Conservation (phyloP, 2,329 filamentous ascomycete species). For the Tolypocladium sp. region DNA sequence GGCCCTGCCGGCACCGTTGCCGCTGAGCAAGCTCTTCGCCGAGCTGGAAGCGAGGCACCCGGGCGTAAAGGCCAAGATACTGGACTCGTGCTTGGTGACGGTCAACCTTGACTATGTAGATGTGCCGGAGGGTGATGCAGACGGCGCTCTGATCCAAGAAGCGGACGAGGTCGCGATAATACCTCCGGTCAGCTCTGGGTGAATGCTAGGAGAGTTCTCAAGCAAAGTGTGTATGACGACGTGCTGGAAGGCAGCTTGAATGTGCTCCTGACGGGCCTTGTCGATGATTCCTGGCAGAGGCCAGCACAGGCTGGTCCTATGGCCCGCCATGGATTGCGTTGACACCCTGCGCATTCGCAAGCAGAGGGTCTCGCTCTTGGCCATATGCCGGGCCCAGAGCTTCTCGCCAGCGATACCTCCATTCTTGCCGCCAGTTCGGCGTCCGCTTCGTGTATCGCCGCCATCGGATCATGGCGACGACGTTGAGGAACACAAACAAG, state of each 20-base stretch:
- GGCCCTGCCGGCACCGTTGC: slow-evolving; percentile 55
- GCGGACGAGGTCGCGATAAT: slow-evolving; percentile 84
- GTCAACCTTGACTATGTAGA: slow-evolving; percentile 78
- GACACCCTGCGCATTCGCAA: slow-evolving; percentile 6
- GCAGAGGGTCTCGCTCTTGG: slow-evolving; percentile 20
- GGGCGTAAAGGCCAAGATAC: slow-evolving; percentile 59
- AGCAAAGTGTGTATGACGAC: neutral
- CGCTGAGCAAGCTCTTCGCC: slow-evolving; percentile 53
- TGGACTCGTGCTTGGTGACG: slow-evolving; percentile 67
- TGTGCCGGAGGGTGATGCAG: slow-evolving; percentile 35
- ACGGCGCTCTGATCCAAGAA: slow-evolving; percentile 47
- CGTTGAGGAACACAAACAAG: slow-evolving; percentile 9
- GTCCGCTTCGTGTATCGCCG: slow-evolving; percentile 11
- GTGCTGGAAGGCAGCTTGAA: neutral
- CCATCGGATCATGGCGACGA: slow-evolving; percentile 8
- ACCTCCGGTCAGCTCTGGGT: slow-evolving; percentile 80
- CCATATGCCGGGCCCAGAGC: slow-evolving; percentile 3
- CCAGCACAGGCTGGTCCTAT: neutral
- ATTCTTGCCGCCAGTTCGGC: slow-evolving; percentile 10
- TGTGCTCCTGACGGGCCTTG: neutral
- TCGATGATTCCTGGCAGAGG: neutral
- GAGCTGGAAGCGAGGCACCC: slow-evolving; percentile 59
- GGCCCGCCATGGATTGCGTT: neutral
- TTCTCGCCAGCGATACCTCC: slow-evolving; percentile 8
- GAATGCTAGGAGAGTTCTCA: slow-evolving; percentile 13